These are phyloP conservation scores for Keithomyces neogunnii DNA, from an alignment of 2,329 filamentous ascomycete genomes.

Conservation along the genomic window DNA sequence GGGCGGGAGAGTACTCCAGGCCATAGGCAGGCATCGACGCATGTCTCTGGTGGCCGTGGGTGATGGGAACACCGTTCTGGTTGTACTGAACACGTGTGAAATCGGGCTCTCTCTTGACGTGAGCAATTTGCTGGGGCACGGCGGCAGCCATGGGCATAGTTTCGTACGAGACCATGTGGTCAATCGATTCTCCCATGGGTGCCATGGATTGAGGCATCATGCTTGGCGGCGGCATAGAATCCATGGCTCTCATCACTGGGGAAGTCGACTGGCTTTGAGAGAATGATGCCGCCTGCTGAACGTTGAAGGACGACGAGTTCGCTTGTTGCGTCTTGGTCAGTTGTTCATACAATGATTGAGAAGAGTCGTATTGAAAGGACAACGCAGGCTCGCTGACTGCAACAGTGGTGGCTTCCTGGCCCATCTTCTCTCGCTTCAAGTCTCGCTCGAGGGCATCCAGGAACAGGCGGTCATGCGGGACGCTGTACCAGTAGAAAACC, in stretches of 20 bases:
- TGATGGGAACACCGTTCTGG: conserved; percentile 79
- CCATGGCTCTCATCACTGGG: conserved; percentile 81
- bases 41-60: conserved; percentile 80
- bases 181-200: conserved; percentile 56
- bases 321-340: conserved; percentile 98
- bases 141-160: conserved; percentile 61
- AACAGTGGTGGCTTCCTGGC: conserved; percentile 92
- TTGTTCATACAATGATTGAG: conserved; percentile 97
- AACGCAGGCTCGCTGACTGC: conserved; percentile 94
- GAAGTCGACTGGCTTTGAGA: conserved; percentile 75
- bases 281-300: conserved; percentile 57
- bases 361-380: conserved; percentile 98
- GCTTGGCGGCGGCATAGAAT: conserved; percentile 86
- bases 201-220: conserved; percentile 55
- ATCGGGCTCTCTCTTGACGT: conserved; percentile 85
- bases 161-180: conserved; percentile 63
- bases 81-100: conserved; percentile 79
- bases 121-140: conserved; percentile 54
- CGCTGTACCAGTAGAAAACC: conserved; percentile 99
- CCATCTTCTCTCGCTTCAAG: conserved; percentile 98
- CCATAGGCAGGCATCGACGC: conserved; percentile 95
- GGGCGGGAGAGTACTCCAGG: conserved; percentile 94
- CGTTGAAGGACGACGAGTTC: conserved; percentile 93
- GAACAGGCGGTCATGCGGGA: conserved; percentile 94
- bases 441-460: conserved; percentile 95